These are phyloP conservation scores for Diplocarpon mali DNA, from an alignment of 2,329 filamentous ascomycete species.

Conservation along the genomic window DNA sequence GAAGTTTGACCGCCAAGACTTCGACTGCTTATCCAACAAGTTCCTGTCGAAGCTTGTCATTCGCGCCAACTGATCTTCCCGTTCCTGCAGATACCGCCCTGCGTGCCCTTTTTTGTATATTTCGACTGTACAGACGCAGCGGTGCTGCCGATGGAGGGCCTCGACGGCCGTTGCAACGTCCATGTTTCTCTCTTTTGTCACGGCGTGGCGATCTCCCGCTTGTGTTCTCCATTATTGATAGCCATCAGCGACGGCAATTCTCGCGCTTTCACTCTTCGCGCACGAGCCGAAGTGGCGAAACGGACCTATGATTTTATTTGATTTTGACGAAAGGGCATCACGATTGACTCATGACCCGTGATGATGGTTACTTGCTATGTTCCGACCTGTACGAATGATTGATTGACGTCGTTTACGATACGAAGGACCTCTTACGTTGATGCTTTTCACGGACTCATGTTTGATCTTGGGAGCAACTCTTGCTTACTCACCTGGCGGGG, in stretches of 20 bases:
- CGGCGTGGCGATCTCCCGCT: slow-evolving; percentile 8
- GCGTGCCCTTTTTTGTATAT: slow-evolving; percentile 24
- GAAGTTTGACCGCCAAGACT: slow-evolving; percentile 84
- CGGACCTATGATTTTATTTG: background rate
- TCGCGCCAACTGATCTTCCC: slow-evolving; percentile 60
- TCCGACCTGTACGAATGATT: slow-evolving; percentile 22
- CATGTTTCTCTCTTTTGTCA: slow-evolving; percentile 16
- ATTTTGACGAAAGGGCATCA: slow-evolving; percentile 19
- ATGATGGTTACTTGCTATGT: slow-evolving; percentile 13
- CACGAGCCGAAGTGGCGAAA: background rate
- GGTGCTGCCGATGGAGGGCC: slow-evolving; percentile 19
- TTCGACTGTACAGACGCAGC: slow-evolving; percentile 23
- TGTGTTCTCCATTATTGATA: slow-evolving; percentile 11
- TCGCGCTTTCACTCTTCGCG: slow-evolving; percentile 3
- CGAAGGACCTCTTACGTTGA: slow-evolving; percentile 21
- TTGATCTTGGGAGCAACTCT: slow-evolving; percentile 12
- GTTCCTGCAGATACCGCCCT: slow-evolving; percentile 17
- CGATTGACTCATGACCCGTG: slow-evolving; percentile 22
- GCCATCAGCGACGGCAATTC: slow-evolving; percentile 18
- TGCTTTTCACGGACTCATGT: slow-evolving; percentile 14
- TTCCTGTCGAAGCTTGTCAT: slow-evolving; percentile 95
- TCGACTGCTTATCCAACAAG: slow-evolving; percentile 93
- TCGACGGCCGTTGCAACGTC: slow-evolving; percentile 1
- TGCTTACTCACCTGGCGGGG: too few relatives aligned
- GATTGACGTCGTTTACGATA: slow-evolving; percentile 17